Percentiles rank a stretch among this genome's conserved stretches.
Conservation (phyloP, 129 eudicot species). For the Flaveria ramosissima region DNA sequence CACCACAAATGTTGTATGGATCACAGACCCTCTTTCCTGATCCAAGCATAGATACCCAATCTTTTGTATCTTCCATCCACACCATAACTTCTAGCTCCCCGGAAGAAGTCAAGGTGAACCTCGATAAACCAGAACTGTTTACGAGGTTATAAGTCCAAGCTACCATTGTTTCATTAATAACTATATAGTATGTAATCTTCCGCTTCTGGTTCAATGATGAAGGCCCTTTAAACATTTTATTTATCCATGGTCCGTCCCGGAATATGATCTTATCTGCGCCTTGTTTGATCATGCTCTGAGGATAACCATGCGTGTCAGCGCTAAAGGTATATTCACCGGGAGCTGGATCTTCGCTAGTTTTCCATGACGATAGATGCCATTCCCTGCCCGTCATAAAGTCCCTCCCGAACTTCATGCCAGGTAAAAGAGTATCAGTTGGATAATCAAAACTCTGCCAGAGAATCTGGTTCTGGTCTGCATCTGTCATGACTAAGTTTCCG, state of each 20-base stretch:
- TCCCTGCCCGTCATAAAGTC: constrained; percentile 16
- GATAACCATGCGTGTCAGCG: constrained; percentile 20
- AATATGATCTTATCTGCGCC: constrained; percentile 2
- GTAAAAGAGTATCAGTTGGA: constrained; percentile 32
- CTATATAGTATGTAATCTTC: neutral
- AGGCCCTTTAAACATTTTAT: constrained; percentile 21
- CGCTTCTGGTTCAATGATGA: neutral
- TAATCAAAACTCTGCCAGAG: constrained; percentile 35
- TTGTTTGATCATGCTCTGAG: constrained; percentile 21
- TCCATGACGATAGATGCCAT: constrained; percentile 27
- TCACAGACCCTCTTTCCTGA: neutral
- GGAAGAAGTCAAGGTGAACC: constrained; percentile 27
- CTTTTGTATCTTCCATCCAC: neutral
- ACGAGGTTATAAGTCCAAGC: constrained; percentile 26
- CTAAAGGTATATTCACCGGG: constrained; percentile 21
- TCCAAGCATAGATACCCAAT: neutral
- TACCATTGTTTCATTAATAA: constrained; percentile 22
- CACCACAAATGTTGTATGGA: constrained; percentile 4
- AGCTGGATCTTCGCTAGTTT: constrained; percentile 24
- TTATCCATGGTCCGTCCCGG: constrained; percentile 35
- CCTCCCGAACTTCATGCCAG: constrained; percentile 32
- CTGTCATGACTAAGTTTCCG: constrained; percentile 27
- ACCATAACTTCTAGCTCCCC: constrained; percentile 31
- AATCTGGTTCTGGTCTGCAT: neutral
- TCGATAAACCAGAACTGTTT: constrained; percentile 20